These are phyloP conservation scores for Paracamarosporium sp. DNA, from an alignment of 2,329 filamentous ascomycete species.

Conservation along the genomic window DNA sequence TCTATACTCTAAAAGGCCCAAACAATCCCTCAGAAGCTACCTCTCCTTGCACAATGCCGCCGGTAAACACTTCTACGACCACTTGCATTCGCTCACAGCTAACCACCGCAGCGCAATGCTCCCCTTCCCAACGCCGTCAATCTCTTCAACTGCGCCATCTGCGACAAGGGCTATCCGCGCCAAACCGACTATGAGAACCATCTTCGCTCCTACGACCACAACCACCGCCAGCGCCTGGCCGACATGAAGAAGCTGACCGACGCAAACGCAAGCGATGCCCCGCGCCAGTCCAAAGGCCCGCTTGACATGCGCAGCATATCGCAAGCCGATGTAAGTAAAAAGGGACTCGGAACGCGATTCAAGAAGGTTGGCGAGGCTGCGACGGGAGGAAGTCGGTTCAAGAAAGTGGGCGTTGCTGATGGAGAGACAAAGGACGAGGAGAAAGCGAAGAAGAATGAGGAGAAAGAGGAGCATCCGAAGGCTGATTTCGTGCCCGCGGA, in stretches of 20 bases:
- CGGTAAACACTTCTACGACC: constrained; percentile 15
- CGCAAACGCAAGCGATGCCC: constrained; percentile 30
- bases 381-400: constrained; percentile 58
- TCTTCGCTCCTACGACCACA: constrained; percentile 92
- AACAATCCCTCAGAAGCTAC: too few relatives aligned
- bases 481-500: constrained; percentile 32
- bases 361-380: constrained; percentile 32
- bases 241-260: constrained; percentile 76
- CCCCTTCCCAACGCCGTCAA: constrained; percentile 52
- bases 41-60: constrained; percentile 24
- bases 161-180: constrained; percentile 89
- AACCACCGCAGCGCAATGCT: constrained; percentile 43
- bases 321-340: constrained; percentile 24
- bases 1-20: too few relatives aligned
- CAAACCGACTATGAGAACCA: constrained; percentile 98
- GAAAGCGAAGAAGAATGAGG: constrained; percentile 10
- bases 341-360: constrained; percentile 29
- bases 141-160: constrained; percentile 67
- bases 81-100: constrained; percentile 47
- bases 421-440: constrained; percentile 13
- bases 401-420: constrained; percentile 70
- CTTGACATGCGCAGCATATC: constrained; percentile 35
- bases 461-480: constrained; percentile 20
- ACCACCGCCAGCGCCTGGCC: constrained; percentile 75
- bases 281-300: constrained; percentile 19